phyloP scores from a whole-genome alignment of 768 basidiomycete species.

The Mycena capillaripes region DNA sequence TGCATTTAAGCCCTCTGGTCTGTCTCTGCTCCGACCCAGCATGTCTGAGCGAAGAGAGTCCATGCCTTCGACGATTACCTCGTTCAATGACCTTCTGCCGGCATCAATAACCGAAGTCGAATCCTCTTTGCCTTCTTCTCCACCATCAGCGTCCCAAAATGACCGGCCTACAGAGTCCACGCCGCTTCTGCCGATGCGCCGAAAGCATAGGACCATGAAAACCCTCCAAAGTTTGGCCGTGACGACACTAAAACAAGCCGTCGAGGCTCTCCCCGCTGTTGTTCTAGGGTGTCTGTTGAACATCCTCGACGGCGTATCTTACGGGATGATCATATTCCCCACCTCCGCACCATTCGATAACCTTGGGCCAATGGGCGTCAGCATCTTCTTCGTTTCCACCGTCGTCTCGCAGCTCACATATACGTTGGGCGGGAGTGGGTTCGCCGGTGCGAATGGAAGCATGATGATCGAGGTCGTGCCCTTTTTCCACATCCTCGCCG shows the following conservation, averaged over 20 bases:
- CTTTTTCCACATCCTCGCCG: constrained; percentile 94
- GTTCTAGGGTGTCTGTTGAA: constrained; percentile 89
- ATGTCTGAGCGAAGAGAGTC: constrained; percentile 18
- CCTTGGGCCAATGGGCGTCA: constrained; percentile 91
- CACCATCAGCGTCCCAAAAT: constrained; percentile 36
- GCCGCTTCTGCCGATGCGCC: constrained; percentile 32
- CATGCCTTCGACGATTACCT: constrained; percentile 16
- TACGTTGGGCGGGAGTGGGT: constrained; percentile 88
- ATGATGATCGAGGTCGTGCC: constrained; percentile 99
- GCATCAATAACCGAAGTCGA: constrained; percentile 37
- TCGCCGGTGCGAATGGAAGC: constrained; percentile 91
- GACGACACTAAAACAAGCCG: constrained; percentile 45
- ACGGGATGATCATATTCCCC: constrained; percentile 98
- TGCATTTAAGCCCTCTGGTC: constrained; percentile 51
- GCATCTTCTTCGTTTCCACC: constrained; percentile 93
- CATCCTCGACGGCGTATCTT: constrained; percentile 94
- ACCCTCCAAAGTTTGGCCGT: constrained; percentile 25
- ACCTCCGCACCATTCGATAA: constrained; percentile 82
- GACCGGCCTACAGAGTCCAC: constrained; percentile 39
- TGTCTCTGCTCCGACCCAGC: constrained; percentile 52
- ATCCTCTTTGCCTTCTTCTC: constrained; percentile 22
- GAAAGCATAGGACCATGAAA: constrained; percentile 19
- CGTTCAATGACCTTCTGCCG: constrained; percentile 13
- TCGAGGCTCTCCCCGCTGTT: constrained; percentile 82
- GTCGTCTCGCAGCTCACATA: constrained; percentile 87